Evolutionary conservation across 805 yeast genomes (phyloP).

Genomic region (Maudiozyma bulderi): DNA sequence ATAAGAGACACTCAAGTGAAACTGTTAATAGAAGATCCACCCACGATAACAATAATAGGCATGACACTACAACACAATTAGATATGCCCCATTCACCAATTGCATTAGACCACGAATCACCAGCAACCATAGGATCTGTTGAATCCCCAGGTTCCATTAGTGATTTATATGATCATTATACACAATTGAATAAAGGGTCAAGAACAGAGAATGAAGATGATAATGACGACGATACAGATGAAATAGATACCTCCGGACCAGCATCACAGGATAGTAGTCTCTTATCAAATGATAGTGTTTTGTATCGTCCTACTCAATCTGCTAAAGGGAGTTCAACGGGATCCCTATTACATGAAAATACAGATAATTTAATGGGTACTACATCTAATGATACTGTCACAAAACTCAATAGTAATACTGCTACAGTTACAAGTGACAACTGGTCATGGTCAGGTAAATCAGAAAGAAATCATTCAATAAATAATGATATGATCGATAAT

Average conservation of each 20-base stretch:
- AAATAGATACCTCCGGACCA: neutral
- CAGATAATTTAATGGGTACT: neutral
- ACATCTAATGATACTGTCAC: neutral
- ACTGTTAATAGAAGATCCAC: neutral
- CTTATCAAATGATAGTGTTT: constrained; percentile 10
- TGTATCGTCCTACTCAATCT: constrained; percentile 3
- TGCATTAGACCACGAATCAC: neutral
- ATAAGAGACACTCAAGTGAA: neutral
- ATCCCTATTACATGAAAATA: constrained; percentile 6
- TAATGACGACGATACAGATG: neutral
- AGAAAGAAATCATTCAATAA: neutral
- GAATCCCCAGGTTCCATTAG: constrained; percentile 11
- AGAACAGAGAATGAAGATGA: neutral
- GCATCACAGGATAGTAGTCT: constrained; percentile 11
- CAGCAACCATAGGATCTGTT: neutral
- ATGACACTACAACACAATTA: neutral
- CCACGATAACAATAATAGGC: neutral
- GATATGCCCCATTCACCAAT: neutral
- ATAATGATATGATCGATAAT: constrained; percentile 1
- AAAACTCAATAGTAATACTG: neutral
- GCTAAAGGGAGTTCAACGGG: neutral
- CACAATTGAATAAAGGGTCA: constrained; percentile 7
- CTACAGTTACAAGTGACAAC: neutral
- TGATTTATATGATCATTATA: constrained; percentile 25
- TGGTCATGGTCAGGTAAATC: constrained; percentile 4